phyloP scores from a whole-genome alignment of 1,284 basidiomycete species.

The Cyathus pygmaeus region DNA sequence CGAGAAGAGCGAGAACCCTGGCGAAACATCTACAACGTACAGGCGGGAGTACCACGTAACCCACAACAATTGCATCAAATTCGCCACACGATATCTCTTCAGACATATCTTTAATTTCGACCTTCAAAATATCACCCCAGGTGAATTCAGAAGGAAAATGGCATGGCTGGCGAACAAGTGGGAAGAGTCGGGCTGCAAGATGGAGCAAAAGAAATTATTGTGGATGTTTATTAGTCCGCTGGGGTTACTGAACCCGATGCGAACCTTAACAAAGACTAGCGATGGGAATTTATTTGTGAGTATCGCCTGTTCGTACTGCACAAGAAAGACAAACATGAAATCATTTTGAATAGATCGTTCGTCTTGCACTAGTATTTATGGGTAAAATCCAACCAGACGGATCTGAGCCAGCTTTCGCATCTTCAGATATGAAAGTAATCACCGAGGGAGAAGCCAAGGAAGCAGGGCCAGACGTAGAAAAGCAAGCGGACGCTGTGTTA shows the following conservation, averaged over 20 bases:
- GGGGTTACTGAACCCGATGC: neutral
- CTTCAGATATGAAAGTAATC: too few species aligned
- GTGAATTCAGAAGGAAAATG: neutral
- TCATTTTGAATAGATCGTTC: neutral
- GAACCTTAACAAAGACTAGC: neutral
- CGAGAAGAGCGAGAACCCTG: neutral
- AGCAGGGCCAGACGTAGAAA: too few species aligned
- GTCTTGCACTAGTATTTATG: neutral
- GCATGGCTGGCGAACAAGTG: conserved; percentile 1
- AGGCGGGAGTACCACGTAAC: neutral
- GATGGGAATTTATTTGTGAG: neutral
- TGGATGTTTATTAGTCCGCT: conserved; percentile 1
- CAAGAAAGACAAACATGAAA: neutral
- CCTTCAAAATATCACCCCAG: neutral
- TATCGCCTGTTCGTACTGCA: neutral
- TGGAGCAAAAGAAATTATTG: neutral
- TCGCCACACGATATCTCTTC: neutral
- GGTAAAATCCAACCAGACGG: neutral
- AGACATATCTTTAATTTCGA: neutral
- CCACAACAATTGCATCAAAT: conserved; percentile 2
- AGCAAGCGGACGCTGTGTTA: too few species aligned
- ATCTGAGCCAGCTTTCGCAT: too few species aligned
- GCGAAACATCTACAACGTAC: neutral
- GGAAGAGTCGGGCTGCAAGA: neutral
- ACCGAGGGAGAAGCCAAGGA: too few species aligned